Conservation (phyloP, 345 rosid species). For the Populus deltoides region DNA sequence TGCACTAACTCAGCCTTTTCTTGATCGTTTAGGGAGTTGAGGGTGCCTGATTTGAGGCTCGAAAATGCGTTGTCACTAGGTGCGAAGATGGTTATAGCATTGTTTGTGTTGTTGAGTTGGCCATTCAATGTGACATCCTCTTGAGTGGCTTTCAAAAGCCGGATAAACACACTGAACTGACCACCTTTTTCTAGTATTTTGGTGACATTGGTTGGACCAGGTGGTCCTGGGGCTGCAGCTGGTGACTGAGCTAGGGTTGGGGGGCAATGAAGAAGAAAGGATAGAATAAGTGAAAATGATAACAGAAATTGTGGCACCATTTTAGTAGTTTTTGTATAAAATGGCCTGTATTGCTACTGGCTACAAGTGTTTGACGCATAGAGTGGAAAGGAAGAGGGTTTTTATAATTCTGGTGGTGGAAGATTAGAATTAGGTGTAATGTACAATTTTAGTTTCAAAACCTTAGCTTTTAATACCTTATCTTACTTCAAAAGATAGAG, state of each 20-base stretch:
- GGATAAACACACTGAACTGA: slow-evolving; percentile 28
- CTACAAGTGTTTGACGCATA: not conserved
- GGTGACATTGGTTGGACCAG: slow-evolving; percentile 36
- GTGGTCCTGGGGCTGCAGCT: slow-evolving; percentile 9
- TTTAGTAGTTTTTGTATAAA: not conserved
- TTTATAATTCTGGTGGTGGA: not conserved
- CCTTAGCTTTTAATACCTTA: not conserved
- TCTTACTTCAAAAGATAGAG: not conserved
- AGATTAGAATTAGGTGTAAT: not conserved
- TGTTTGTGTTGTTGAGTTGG: slow-evolving; percentile 40
- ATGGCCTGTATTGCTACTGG: not conserved
- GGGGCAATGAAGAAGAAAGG: not conserved
- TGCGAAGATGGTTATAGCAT: slow-evolving; percentile 38
- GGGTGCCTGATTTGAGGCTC: slow-evolving; percentile 38
- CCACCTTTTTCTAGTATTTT: slow-evolving; percentile 40
- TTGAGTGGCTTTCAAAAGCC: slow-evolving; percentile 32
- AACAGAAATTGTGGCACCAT: not conserved
- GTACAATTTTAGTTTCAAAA: not conserved
- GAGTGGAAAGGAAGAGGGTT: not conserved
- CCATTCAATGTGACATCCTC: slow-evolving; percentile 29
- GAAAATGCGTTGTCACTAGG: slow-evolving; percentile 37
- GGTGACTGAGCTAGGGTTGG: slow-evolving; percentile 1
- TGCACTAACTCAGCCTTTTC: slow-evolving; percentile 36
- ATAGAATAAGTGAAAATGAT: not conserved
- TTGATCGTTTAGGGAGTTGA: slow-evolving; percentile 35